Conservation (phyloP, 345 rosid genomes). For the Lagerstroemia speciosa region DNA sequence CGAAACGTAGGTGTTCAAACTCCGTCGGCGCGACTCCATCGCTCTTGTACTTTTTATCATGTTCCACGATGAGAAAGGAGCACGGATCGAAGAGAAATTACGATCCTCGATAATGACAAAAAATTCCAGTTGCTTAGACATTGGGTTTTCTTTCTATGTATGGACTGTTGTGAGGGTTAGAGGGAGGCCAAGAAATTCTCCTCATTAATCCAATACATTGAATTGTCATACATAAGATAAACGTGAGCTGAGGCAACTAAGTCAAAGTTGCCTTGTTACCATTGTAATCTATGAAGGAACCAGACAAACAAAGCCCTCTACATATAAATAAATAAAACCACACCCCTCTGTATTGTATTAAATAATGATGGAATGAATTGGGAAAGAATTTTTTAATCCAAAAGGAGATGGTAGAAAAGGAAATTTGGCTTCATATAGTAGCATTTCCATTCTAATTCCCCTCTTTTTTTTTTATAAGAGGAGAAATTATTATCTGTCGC, state of each 20-base stretch:
- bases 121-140: slow-evolving; percentile 5
- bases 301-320: neutral
- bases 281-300: slow-evolving; percentile 3
- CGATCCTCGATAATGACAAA: neutral
- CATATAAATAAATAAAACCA: neutral
- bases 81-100: too few relatives aligned
- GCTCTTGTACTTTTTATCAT: too few relatives aligned
- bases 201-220: neutral
- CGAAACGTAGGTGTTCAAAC: too few relatives aligned
- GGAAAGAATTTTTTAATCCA: neutral
- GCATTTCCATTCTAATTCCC: too few relatives aligned
- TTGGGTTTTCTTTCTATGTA: slow-evolving; percentile 1
- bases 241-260: neutral
- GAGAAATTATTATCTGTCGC: too few relatives aligned
- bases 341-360: slow-evolving; percentile 8
- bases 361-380: slow-evolving; percentile 5
- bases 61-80: too few relatives aligned
- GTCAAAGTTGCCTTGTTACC: slow-evolving; percentile 9
- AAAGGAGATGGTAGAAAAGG: neutral
- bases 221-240: neutral
- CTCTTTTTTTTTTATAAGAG: too few relatives aligned
- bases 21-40: too few relatives aligned
- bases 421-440: neutral
- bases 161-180: slow-evolving; percentile 5
- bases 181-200: neutral